These are phyloP conservation scores for Euphorbia celastroides DNA, from an alignment of 441 rosid species.

Conservation along the genomic window DNA sequence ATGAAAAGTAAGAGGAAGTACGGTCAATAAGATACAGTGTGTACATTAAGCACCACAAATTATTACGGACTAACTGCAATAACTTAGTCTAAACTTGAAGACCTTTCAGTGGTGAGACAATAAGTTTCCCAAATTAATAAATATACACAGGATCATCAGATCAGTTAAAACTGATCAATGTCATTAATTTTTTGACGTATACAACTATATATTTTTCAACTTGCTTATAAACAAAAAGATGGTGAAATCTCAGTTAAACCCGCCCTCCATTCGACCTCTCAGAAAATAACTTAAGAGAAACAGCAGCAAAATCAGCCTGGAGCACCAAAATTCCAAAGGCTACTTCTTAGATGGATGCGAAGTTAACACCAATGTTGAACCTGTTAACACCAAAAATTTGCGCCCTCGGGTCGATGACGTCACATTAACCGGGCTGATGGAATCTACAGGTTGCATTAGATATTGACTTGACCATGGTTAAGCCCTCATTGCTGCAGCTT, in stretches of 20 bases:
- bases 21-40: neutral
- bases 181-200: neutral
- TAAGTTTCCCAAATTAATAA: neutral
- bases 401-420: no score
- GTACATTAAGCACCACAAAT: no score
- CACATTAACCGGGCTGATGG: neutral
- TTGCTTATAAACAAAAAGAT: no score
- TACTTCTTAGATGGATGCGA: no score
- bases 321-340: no score
- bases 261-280: no score
- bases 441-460: neutral
- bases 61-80: neutral
- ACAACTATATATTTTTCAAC: neutral
- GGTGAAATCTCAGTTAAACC: no score
- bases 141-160: neutral
- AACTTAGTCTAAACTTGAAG: neutral
- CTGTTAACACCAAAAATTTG: no score
- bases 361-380: no score
- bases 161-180: neutral
- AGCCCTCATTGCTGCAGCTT: constrained; percentile 32
- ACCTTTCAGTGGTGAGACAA: neutral
- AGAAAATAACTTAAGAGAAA: no score
- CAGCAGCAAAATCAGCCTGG: no score
- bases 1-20: no score
- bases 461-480: constrained; percentile 6